Evolutionary conservation across 2,329 filamentous ascomycete genomes (phyloP).

Genomic region (Neonectria coccinea): DNA sequence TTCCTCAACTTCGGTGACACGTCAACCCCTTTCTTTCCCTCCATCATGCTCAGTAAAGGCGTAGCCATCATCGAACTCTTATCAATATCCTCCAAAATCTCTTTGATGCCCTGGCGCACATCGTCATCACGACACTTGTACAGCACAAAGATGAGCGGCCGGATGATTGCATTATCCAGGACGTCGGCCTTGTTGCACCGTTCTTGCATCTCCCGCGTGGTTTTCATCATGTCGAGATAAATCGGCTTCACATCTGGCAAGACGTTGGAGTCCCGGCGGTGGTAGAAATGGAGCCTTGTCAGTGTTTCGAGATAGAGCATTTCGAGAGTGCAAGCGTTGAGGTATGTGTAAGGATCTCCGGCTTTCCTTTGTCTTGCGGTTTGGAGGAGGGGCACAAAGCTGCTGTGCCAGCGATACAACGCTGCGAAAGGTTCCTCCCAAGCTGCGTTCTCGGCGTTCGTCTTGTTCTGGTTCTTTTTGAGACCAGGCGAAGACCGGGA

Average conservation of each 20-base stretch:
- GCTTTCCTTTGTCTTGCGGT: constrained; percentile 20
- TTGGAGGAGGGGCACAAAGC: constrained; percentile 32
- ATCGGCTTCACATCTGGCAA: constrained; percentile 34
- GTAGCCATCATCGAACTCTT: constrained; percentile 29
- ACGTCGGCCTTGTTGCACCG: constrained; percentile 7
- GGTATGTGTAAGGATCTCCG: constrained; percentile 25
- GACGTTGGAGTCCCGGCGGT: constrained; percentile 25
- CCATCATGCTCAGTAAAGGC: constrained; percentile 35
- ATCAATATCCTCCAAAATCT: constrained; percentile 23
- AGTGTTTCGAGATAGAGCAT: constrained; percentile 36
- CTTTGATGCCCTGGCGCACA: constrained; percentile 27
- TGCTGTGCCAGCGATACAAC: constrained; percentile 34
- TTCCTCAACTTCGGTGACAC: constrained; percentile 35
- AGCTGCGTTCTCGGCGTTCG: neutral
- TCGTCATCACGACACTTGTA: constrained; percentile 34
- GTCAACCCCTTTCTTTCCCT: constrained; percentile 20
- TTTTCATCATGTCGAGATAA: constrained; percentile 37
- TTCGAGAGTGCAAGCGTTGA: constrained; percentile 36
- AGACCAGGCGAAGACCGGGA: neutral
- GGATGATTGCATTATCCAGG: constrained; percentile 38
- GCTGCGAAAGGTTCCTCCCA: constrained; percentile 29
- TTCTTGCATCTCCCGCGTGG: constrained; percentile 20
- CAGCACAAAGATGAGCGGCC: constrained; percentile 36
- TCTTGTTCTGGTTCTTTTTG: neutral
- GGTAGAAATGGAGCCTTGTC: constrained; percentile 27